Evolutionary conservation across 768 basidiomycete species (phyloP), one percentile per base, ranked within the genome.

Genomic region (Cyclocybe aegerita): DNA sequence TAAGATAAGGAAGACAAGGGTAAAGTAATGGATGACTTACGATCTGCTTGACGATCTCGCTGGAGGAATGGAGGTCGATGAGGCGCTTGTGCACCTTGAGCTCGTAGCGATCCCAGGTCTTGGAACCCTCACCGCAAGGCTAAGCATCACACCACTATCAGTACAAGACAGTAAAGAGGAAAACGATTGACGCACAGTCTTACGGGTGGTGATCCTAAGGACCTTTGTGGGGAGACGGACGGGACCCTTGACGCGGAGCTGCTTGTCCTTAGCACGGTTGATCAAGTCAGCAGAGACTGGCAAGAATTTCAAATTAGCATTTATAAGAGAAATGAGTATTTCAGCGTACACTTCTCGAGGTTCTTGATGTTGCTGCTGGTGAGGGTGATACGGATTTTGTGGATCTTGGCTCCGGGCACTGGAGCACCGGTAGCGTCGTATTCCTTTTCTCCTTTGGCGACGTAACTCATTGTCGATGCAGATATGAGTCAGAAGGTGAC

Each of bases 111-210:
- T 99, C 97, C 97, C 97, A 99, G 68, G 97, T 99, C 87, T 99
- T 99, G 62, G 97, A 98, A 80, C 97, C 97, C 76, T 98, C 97
- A 92, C 97, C 97, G 68, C 97, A 98, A 74, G 97, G 91, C 92
- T 97, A 62, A 7, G 53, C 34, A 43, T 49, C 16, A 50, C 37
- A 14, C 40, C 47, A 8, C 39, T 44, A 52, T 15, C 42, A 53
- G 12, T 39, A 40, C 50, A 35, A 44, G 54, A 16, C 48, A 47
- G 3, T 3, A 30, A 11, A 4, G 6, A 0, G 54, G 53, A 9
- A 0, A 29, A 7, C 4, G 11, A 14, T 9, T 29, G 7, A 79
- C 90, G 59, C 54, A 94, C 94, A 58, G 97, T 96, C 75, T 99
- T 99, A 68, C 97, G 90, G 75, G 96, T 99, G 73, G 94, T 97